Conservation (phyloP, 257 asterid genomes). For the Solanum bulbocastanum region DNA sequence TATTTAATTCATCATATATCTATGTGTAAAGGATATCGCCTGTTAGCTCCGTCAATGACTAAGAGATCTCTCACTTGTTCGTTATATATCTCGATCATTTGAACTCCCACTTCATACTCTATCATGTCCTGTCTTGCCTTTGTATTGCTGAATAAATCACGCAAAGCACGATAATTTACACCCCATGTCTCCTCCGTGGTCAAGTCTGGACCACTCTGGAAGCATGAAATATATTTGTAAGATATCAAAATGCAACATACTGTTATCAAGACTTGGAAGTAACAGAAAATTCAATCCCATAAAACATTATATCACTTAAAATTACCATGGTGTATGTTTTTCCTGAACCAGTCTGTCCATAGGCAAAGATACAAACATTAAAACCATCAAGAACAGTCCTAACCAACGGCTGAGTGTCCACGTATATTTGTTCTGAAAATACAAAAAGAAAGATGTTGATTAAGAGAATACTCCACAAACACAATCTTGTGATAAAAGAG, state of each 20-base stretch:
- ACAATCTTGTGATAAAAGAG: not conserved
- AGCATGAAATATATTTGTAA: not conserved
- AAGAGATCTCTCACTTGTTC: conserved; percentile 95
- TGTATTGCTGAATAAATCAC: conserved; percentile 66
- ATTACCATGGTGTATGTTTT: conserved; percentile 86
- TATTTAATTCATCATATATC: not conserved
- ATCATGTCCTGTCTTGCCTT: conserved; percentile 44
- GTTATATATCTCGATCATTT: conserved; percentile 88
- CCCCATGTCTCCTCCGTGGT: conserved; percentile 85
- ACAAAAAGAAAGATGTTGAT: not conserved
- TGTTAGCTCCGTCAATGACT: conserved; percentile 60
- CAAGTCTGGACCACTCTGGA: conserved; percentile 92
- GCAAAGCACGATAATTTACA: conserved; percentile 76
- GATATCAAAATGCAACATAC: not conserved
- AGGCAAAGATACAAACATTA: conserved; percentile 85
- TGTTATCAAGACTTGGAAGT: not conserved
- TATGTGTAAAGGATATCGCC: conserved; percentile 63
- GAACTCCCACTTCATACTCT: conserved; percentile 84
- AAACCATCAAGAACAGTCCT: conserved; percentile 87
- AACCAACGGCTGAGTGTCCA: conserved; percentile 65
- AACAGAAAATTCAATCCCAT: not conserved
- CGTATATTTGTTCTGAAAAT: conserved; percentile 72
- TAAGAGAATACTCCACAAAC: conserved; percentile 6
- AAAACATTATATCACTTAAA: not conserved
- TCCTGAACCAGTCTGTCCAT: conserved; percentile 95